Percentiles rank a stretch among this genome's conserved stretches.
These are phyloP conservation scores for Plectosphaerella cucumerina DNA, from an alignment of 2,329 filamentous ascomycete genomes.

Conservation along the genomic window DNA sequence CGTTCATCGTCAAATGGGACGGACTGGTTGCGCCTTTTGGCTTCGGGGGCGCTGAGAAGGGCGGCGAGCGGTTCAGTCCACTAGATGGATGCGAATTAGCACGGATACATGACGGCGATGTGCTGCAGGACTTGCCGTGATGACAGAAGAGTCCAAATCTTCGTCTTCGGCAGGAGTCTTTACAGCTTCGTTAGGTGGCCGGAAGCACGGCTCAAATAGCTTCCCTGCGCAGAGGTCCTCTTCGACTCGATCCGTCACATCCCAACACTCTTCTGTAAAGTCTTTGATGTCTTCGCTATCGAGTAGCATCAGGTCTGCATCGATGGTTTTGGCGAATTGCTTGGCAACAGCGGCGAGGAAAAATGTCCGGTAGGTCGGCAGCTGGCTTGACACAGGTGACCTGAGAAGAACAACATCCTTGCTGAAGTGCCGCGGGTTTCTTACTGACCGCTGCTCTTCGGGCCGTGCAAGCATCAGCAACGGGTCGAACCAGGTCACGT, in stretches of 20 bases:
- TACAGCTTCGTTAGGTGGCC: too few relatives aligned
- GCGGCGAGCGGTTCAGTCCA: background rate
- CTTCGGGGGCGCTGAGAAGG: background rate
- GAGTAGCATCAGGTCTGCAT: background rate
- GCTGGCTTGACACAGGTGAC: background rate
- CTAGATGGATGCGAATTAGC: background rate
- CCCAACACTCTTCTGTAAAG: background rate
- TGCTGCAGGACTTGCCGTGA: too few relatives aligned
- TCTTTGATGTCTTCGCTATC: background rate
- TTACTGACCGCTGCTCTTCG: too few relatives aligned
- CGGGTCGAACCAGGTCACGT: background rate
- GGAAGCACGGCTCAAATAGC: too few relatives aligned
- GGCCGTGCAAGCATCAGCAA: background rate
- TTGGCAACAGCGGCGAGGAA: background rate
- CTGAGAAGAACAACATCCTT: too few relatives aligned
- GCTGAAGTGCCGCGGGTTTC: too few relatives aligned
- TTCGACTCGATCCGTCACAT: background rate
- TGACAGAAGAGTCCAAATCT: too few relatives aligned
- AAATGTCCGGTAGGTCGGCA: background rate
- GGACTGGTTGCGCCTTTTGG: background rate
- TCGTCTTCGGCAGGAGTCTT: too few relatives aligned
- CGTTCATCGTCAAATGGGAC: background rate
- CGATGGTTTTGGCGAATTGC: background rate
- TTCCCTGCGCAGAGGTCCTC: too few relatives aligned
- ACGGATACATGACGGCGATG: background rate